Percentiles rank a stretch among this genome's conserved stretches.
phyloP scores from a whole-genome alignment of 2,329 filamentous ascomycete species.

The Xylaria sp. region DNA sequence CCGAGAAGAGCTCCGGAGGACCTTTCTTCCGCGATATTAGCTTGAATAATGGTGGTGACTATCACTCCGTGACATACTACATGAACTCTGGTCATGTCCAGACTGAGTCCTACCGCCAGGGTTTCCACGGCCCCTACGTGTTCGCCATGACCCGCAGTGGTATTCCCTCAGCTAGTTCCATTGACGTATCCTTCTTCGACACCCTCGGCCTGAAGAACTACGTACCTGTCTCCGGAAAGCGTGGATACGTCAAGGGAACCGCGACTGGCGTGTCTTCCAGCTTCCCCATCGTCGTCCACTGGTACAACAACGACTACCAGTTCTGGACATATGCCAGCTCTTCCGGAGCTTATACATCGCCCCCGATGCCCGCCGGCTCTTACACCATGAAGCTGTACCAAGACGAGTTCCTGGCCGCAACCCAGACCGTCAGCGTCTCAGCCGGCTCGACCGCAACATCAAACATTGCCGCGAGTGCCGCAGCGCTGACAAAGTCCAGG shows the following conservation, averaged over 20 bases:
- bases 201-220: slow-evolving; percentile 64
- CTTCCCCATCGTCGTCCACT: slow-evolving; percentile 66
- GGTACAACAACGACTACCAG: slow-evolving; percentile 65
- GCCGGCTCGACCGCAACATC: slow-evolving; percentile 59
- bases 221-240: slow-evolving; percentile 55
- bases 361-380: slow-evolving; percentile 67
- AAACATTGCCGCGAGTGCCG: slow-evolving; percentile 57
- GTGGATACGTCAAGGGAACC: slow-evolving; percentile 64
- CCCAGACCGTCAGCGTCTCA: slow-evolving; percentile 56
- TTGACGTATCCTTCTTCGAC: slow-evolving; percentile 66
- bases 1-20: slow-evolving; percentile 67
- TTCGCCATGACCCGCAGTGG: slow-evolving; percentile 64
- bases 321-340: slow-evolving; percentile 65
- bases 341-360: slow-evolving; percentile 62
- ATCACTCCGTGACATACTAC: slow-evolving; percentile 66
- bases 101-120: slow-evolving; percentile 66
- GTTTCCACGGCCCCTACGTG: slow-evolving; percentile 68
- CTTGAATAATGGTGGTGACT: slow-evolving; percentile 63
- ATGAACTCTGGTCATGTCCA: slow-evolving; percentile 68
- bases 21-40: slow-evolving; percentile 68
- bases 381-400: slow-evolving; percentile 71
- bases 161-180: slow-evolving; percentile 54
- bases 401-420: slow-evolving; percentile 62
- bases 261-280: slow-evolving; percentile 60
- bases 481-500: slow-evolving; percentile 52